A percentile compares a stretch with the other conserved stretches of the same genome.
These are phyloP conservation scores for Trichosporon coremiiforme DNA, from an alignment of 1,284 basidiomycete genomes.

Conservation along the genomic window DNA sequence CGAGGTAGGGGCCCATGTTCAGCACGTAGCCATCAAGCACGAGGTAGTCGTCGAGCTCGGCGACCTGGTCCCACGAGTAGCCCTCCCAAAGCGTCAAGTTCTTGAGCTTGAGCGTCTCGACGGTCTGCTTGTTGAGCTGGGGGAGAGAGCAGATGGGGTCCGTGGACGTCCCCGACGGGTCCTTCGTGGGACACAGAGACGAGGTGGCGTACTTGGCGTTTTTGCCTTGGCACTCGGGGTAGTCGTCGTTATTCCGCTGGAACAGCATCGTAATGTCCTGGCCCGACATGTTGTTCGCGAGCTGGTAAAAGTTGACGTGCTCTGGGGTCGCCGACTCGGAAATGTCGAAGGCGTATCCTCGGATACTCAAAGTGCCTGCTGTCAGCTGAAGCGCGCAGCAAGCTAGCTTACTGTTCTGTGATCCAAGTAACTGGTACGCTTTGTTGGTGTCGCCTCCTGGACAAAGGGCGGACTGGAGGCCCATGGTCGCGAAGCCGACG, in stretches of 20 bases:
- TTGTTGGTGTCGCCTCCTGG: slow-evolving; percentile 59
- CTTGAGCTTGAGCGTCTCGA: slow-evolving; percentile 64
- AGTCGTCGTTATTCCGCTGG: slow-evolving; percentile 67
- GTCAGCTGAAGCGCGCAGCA: slow-evolving; percentile 19
- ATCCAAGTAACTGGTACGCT: slow-evolving; percentile 44
- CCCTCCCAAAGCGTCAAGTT: slow-evolving; percentile 72
- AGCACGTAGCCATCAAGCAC: slow-evolving; percentile 93
- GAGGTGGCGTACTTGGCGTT: slow-evolving; percentile 70
- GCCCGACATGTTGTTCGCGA: slow-evolving; percentile 66
- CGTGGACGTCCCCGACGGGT: slow-evolving; percentile 44
- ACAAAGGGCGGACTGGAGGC: slow-evolving; percentile 89
- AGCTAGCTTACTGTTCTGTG: slow-evolving; percentile 42
- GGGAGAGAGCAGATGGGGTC: slow-evolving; percentile 20
- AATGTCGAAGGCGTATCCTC: slow-evolving; percentile 77
- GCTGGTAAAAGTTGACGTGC: slow-evolving; percentile 64
- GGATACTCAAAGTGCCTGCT: slow-evolving; percentile 70
- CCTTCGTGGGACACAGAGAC: slow-evolving; percentile 64
- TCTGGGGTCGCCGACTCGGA: slow-evolving; percentile 63
- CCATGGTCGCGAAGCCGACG: slow-evolving; percentile 92
- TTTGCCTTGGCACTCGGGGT: slow-evolving; percentile 65
- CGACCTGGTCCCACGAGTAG: slow-evolving; percentile 85
- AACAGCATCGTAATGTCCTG: slow-evolving; percentile 89
- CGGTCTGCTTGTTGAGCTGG: slow-evolving; percentile 55
- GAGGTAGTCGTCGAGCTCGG: slow-evolving; percentile 68
- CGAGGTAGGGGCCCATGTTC: slow-evolving; percentile 86